A percentile compares a stretch with the other conserved stretches of the same genome.
Evolutionary conservation across 169 alveolate genomes (phyloP).

Genomic region (Theileria annulata): DNA sequence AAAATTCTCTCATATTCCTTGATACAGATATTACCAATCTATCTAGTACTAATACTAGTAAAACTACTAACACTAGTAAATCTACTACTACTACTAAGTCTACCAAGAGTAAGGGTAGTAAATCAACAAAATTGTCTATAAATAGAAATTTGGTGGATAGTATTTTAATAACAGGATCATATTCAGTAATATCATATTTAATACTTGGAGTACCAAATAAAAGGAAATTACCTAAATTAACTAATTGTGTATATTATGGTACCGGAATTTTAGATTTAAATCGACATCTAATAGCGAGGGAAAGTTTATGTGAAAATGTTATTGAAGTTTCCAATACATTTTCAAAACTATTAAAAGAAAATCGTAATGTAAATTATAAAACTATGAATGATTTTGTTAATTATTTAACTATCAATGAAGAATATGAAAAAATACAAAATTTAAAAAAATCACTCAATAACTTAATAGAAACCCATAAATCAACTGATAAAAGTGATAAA

Average conservation of each 20-base stretch:
- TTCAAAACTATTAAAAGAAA: too few relatives aligned
- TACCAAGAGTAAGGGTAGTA: background rate
- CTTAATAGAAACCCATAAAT: too few relatives aligned
- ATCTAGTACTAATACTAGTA: too few relatives aligned
- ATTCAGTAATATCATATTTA: background rate
- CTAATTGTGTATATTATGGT: background rate
- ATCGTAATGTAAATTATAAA: background rate
- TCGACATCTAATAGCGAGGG: background rate
- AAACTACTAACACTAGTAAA: too few relatives aligned
- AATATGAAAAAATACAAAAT: conserved; percentile 10
- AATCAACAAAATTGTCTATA: background rate
- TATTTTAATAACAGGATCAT: conserved; percentile 10
- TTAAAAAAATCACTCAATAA: background rate
- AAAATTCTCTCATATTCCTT: background rate
- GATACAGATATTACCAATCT: background rate
- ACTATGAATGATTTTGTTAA: background rate
- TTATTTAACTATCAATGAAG: background rate
- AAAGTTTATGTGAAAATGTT: background rate
- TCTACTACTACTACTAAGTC: background rate
- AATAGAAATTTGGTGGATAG: background rate
- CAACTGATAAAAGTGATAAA: too few relatives aligned
- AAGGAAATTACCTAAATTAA: too few relatives aligned
- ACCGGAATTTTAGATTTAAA: background rate
- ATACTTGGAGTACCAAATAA: background rate
- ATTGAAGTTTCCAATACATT: too few relatives aligned